Evolutionary conservation across 2,329 filamentous ascomycete genomes (phyloP).

Genomic region (Hypocreales sp.): DNA sequence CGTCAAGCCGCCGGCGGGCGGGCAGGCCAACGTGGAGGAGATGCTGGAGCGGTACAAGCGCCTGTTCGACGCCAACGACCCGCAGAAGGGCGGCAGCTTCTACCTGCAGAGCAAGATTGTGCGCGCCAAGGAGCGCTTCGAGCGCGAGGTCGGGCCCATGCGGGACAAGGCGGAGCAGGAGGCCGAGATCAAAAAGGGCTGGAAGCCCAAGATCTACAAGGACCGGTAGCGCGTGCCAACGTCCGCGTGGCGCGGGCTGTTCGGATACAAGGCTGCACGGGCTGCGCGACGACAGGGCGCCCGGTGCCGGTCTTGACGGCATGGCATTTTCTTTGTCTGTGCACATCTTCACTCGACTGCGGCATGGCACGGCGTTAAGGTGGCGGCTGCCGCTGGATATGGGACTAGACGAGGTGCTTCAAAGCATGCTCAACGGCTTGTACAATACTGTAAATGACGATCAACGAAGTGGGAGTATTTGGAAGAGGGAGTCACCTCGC

Average conservation of each 20-base stretch:
- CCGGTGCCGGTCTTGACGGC: too few relatives aligned
- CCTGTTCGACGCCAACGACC: slow-evolving; percentile 87
- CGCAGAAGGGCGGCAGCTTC: slow-evolving; percentile 90
- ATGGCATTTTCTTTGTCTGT: too few relatives aligned
- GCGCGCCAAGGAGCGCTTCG: slow-evolving; percentile 79
- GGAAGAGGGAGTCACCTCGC: neutral
- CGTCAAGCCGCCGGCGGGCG: slow-evolving; percentile 66
- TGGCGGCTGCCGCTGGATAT: slow-evolving; percentile 11
- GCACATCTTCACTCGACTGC: slow-evolving; percentile 39
- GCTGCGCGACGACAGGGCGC: too few relatives aligned
- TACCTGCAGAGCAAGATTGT: slow-evolving; percentile 97
- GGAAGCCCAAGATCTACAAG: slow-evolving; percentile 92
- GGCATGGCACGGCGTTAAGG: slow-evolving; percentile 36
- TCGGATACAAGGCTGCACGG: too few relatives aligned
- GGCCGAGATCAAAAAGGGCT: slow-evolving; percentile 68
- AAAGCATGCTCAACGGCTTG: too few relatives aligned
- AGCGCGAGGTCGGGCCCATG: slow-evolving; percentile 64
- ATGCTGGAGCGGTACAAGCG: slow-evolving; percentile 84
- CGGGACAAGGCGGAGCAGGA: slow-evolving; percentile 58
- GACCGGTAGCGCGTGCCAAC: slow-evolving; percentile 40
- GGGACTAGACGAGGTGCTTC: slow-evolving; percentile 9
- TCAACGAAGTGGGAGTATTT: too few relatives aligned
- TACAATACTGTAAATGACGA: too few relatives aligned
- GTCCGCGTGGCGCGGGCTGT: too few relatives aligned
- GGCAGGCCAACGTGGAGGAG: slow-evolving; percentile 61